Base-by-base conservation (phyloP, 176 grass and related monocot genomes). In the Musa itinerans region DNA sequence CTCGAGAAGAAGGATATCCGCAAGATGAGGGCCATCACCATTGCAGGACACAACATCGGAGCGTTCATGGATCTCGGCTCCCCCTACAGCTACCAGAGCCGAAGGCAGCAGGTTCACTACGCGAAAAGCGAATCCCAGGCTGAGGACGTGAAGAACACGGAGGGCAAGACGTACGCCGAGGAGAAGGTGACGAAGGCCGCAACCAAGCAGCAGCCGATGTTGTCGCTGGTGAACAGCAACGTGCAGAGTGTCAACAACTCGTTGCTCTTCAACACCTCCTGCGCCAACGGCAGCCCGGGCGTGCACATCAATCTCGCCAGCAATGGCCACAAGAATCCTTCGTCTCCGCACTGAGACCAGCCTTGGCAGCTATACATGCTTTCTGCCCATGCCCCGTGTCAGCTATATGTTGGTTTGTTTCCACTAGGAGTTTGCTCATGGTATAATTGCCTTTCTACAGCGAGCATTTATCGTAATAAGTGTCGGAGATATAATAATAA, bases 191-290 rank as follows among this genome's bases (percentile, higher is more conserved):
- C 66, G 22, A 84, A 29, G 50, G 75, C 12, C 26, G 48, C 14
- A 7, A 21, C 67, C 10, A 71, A 53, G 16, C 12, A 77, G 19
- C 83, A 83, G 80, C 64, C 80, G 22, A 52, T 76, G 52, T 64
- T 55, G 13, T 76, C 80, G 19, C 53, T 80, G 76, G 80, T 80
- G 71, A 87, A 87, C 78, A 83, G 85, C 34, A 87, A 87, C 75
- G 85, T 87, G 54, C 85, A 87, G 76, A 76, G 85, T 16, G 67
- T 87, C 43, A 87, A 87, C 53, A 87, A 83, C 59, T 87, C 85
- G 12, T 54, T 83, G 62, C 53, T 87, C 20, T 51, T 83, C 71
- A 79, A 76, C 63, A 72, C 71, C 24, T 56, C 85, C 16, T 83
- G 76, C 64, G 62, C 54, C 53, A 27, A 71, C 5, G 13, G 25